phyloP scores from a whole-genome alignment of 495 filamentous ascomycete genomes.

The Neurospora tetrasperma region DNA sequence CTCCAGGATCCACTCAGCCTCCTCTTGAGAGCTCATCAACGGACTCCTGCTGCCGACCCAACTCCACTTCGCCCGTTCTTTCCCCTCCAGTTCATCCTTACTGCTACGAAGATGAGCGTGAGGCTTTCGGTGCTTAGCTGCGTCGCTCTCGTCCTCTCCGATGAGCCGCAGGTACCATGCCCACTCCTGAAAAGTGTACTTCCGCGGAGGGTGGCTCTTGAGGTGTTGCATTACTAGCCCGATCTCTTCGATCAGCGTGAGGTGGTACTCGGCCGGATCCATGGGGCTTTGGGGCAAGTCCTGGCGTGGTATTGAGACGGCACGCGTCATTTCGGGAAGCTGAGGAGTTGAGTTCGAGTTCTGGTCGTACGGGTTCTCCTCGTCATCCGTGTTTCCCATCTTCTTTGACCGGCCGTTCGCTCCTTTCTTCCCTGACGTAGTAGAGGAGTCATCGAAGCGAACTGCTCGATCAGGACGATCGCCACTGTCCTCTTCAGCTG shows the following conservation, averaged over 20 bases:
- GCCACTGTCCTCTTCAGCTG: slow-evolving; percentile 1
- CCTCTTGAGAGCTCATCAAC: slow-evolving; percentile 59
- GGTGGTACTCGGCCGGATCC: slow-evolving; percentile 49
- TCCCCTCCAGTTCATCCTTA: background rate
- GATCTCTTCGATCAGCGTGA: slow-evolving; percentile 57
- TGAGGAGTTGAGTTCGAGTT: slow-evolving; percentile 1
- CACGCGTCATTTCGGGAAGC: slow-evolving; percentile 10
- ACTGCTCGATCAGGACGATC: background rate
- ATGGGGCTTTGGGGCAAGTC: slow-evolving; percentile 19
- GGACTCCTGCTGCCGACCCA: slow-evolving; percentile 69
- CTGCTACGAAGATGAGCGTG: background rate
- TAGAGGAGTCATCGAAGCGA: background rate
- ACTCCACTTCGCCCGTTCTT: slow-evolving; percentile 42
- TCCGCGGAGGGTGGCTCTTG: slow-evolving; percentile 45
- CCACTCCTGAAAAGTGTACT: slow-evolving; percentile 77
- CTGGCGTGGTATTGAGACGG: slow-evolving; percentile 21
- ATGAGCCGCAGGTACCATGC: slow-evolving; percentile 66
- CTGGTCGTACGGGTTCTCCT: background rate
- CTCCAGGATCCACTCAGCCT: slow-evolving; percentile 75
- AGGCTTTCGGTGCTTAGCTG: slow-evolving; percentile 29
- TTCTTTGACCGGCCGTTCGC: background rate
- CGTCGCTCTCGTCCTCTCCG: slow-evolving; percentile 53
- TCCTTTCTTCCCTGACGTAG: background rate
- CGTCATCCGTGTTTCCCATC: slow-evolving; percentile 1
- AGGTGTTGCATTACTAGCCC: slow-evolving; percentile 55